These are phyloP conservation scores for Venturia nashicola DNA, from an alignment of 2,329 filamentous ascomycete species.

Conservation along the genomic window DNA sequence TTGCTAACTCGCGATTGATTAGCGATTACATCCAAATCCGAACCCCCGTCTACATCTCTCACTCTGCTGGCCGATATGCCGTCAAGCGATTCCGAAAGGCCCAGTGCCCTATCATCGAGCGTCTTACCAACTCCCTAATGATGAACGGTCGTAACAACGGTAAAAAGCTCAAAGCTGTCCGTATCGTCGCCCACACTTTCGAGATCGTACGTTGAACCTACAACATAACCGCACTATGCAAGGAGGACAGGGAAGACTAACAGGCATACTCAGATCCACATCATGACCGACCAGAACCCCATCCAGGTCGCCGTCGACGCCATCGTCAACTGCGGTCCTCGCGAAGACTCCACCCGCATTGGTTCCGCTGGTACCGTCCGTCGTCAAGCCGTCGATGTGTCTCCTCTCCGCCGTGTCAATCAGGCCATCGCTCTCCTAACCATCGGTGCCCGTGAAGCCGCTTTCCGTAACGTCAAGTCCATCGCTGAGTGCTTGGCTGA, in stretches of 20 bases:
- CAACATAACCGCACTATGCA: neutral
- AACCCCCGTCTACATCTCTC: conserved; percentile 95
- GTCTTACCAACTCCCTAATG: conserved; percentile 99
- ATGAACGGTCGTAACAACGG: conserved; percentile 99
- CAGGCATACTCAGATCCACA: conserved; percentile 63
- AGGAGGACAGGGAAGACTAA: conserved; percentile 1
- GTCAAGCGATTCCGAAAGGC: conserved; percentile 99
- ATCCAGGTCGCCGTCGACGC: conserved; percentile 99
- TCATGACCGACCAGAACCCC: conserved; percentile 99
- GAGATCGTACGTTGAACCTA: conserved; percentile 68
- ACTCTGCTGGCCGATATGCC: conserved; percentile 97
- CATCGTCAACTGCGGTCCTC: conserved; percentile 99
- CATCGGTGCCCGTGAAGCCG: conserved; percentile 95
- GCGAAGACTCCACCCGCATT: conserved; percentile 99
- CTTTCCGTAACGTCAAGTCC: conserved; percentile 99
- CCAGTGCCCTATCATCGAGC: conserved; percentile 98
- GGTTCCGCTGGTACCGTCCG: conserved; percentile 99
- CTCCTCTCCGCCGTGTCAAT: conserved; percentile 98
- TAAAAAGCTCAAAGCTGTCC: conserved; percentile 99
- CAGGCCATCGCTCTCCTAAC: conserved; percentile 98
- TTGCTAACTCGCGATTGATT: conserved; percentile 24
- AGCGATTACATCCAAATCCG: conserved; percentile 99
- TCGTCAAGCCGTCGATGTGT: conserved; percentile 99
- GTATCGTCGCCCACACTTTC: conserved; percentile 97
- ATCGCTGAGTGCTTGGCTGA: conserved; percentile 99